A percentile compares a stretch with the other conserved stretches of the same genome.
Evolutionary conservation across 441 rosid species (phyloP).

Genomic region (Breynia disticha): DNA sequence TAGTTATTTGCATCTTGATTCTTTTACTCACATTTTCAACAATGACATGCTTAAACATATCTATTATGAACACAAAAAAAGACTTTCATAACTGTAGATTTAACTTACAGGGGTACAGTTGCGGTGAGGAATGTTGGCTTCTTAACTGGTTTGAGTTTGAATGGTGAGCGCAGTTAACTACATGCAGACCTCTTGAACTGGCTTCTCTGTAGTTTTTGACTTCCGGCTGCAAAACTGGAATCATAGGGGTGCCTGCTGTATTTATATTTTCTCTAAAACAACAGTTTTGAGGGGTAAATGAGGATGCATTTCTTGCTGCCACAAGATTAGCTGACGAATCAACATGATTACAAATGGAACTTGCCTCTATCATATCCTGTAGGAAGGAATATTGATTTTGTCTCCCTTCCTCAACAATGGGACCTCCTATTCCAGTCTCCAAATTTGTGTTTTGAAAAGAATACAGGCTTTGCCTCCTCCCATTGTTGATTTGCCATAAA

Average conservation of each 20-base stretch:
- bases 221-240: conserved; percentile 26
- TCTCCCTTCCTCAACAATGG: conserved; percentile 30
- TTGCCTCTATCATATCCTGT: conserved; percentile 17
- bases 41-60: too few species aligned
- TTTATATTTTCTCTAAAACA: conserved; percentile 12
- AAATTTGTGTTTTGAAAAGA: conserved; percentile 14
- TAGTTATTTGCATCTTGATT: too few species aligned
- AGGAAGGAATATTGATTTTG: too few species aligned
- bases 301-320: conserved; percentile 23
- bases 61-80: conserved; percentile 4
- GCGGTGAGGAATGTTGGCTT: conserved; percentile 17
- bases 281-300: conserved; percentile 16
- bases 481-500: conserved; percentile 19
- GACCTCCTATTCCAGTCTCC: conserved; percentile 18
- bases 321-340: conserved; percentile 20
- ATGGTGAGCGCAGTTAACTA: conserved; percentile 19
- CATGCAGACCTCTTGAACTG: conserved; percentile 13
- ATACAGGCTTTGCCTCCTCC: conserved; percentile 17
- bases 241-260: conserved; percentile 16
- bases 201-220: conserved; percentile 17
- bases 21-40: too few species aligned
- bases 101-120: conserved; percentile 32
- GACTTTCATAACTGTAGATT: too few species aligned
- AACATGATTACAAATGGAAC: conserved; percentile 14
- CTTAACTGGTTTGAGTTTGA: conserved; percentile 23